These are phyloP conservation scores for Talaromyces sp. DNA, from an alignment of 2,329 filamentous ascomycete genomes.

Conservation along the genomic window DNA sequence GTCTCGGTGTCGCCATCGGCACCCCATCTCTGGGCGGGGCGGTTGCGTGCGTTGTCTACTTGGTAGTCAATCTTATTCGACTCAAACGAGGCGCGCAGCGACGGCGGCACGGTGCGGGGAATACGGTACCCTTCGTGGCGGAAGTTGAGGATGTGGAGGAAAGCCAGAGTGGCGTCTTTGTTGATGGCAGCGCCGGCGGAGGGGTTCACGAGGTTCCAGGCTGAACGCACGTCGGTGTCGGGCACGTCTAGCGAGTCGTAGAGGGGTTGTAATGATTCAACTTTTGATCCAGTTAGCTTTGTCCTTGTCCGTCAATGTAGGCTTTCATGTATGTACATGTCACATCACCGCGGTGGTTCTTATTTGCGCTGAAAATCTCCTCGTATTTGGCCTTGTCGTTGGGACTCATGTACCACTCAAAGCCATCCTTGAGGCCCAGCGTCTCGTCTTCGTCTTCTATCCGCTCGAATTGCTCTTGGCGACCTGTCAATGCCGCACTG, in stretches of 20 bases:
- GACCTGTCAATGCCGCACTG: constrained; percentile 69
- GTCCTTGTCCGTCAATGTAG: background rate
- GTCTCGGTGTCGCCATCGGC: constrained; percentile 70
- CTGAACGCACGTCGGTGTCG: constrained; percentile 76
- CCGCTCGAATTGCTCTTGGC: constrained; percentile 76
- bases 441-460: constrained; percentile 75
- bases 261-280: constrained; percentile 72
- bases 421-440: constrained; percentile 84
- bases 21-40: constrained; percentile 69
- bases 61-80: constrained; percentile 97
- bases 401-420: constrained; percentile 99
- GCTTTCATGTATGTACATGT: constrained; percentile 53
- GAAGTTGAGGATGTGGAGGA: constrained; percentile 94
- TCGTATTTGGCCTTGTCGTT: constrained; percentile 90
- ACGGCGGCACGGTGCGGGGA: constrained; percentile 83
- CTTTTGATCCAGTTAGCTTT: constrained; percentile 42
- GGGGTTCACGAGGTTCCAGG: constrained; percentile 97
- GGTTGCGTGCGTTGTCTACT: constrained; percentile 62
- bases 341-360: constrained; percentile 79
- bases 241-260: constrained; percentile 67
- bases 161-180: constrained; percentile 90
- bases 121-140: constrained; percentile 93
- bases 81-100: constrained; percentile 87
- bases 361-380: constrained; percentile 91
- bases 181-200: constrained; percentile 76